Conservation (phyloP, 176 grass and related monocot genomes). For the Hordeum vulgare region DNA sequence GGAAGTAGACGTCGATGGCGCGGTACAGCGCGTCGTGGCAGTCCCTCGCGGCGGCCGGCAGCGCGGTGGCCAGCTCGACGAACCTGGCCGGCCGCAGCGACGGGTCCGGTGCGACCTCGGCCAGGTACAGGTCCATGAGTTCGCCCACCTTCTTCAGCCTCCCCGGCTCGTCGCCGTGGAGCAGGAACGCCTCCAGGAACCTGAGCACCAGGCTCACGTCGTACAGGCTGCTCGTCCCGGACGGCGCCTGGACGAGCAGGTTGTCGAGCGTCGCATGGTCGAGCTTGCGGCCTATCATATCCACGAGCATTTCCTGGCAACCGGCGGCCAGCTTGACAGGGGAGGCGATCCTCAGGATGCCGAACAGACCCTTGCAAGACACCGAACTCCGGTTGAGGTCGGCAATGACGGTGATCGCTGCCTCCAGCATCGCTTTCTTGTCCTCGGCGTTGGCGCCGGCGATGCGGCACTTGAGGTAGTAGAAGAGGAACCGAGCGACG, state of each 20-base stretch:
- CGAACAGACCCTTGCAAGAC: slow-evolving; percentile 80
- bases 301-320: slow-evolving; percentile 42
- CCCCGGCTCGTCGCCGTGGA: neutral
- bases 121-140: slow-evolving; percentile 76
- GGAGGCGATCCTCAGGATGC: slow-evolving; percentile 61
- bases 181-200: slow-evolving; percentile 66
- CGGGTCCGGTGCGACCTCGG: slow-evolving; percentile 83
- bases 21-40: slow-evolving; percentile 80
- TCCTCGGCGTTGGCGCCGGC: slow-evolving; percentile 31
- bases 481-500: slow-evolving; percentile 70
- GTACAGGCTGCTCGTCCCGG: slow-evolving; percentile 48
- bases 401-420: slow-evolving; percentile 34
- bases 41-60: slow-evolving; percentile 66
- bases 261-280: slow-evolving; percentile 88
- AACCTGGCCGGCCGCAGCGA: slow-evolving; percentile 63
- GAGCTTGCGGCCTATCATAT: slow-evolving; percentile 77
- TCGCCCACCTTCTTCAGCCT: slow-evolving; percentile 64
- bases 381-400: slow-evolving; percentile 53
- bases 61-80: slow-evolving; percentile 49
- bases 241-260: slow-evolving; percentile 59
- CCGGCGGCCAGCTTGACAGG: slow-evolving; percentile 35
- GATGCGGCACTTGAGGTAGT: slow-evolving; percentile 64
- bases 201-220: slow-evolving; percentile 64
- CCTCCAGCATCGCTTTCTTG: slow-evolving; percentile 54
- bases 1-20: slow-evolving; percentile 84